Evolutionary conservation across 768 basidiomycete species (phyloP), one percentile per base, ranked within the genome.

Genomic region (Coprinopsis marcescibilis): DNA sequence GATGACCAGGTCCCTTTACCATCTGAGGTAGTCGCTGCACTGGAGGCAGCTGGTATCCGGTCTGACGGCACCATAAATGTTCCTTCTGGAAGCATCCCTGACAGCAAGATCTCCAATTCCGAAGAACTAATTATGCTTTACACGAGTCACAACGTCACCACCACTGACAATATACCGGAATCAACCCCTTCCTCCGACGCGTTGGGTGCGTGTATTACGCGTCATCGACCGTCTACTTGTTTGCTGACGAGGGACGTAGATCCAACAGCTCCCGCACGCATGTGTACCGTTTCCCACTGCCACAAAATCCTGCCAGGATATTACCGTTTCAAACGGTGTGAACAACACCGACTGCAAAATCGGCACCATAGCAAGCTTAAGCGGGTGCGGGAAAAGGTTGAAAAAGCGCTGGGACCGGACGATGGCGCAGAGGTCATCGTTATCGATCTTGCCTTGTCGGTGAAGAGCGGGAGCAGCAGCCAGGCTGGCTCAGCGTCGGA

Each of bases 201-300:
- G n/a, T n/a, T n/a, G n/a, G n/a, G n/a, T n/a, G n/a, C n/a, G n/a
- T n/a, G n/a, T n/a, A n/a, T n/a, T n/a, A n/a, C n/a, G n/a, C n/a
- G n/a, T n/a, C n/a, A n/a, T n/a, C n/a, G n/a, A n/a, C n/a, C n/a
- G n/a, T n/a, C n/a, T n/a, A n/a, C n/a, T n/a, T n/a, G n/a, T n/a
- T n/a, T n/a, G n/a, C n/a, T n/a, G n/a, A n/a, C n/a, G n/a, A n/a
- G n/a, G n/a, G n/a, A n/a, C n/a, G n/a, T n/a, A n/a, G n/a, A n/a
- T n/a, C 35, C 49, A 1, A 53, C 56, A 32, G 59, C 65, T 8
- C 65, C 71, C 3, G 60, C 67, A 4, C 72, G 75, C 12, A 75
- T 78, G 71, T 78, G 77, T 52, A 78, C 73, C 4, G 76, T 80
- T 17, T 77, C 75, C 21, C 78, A 78, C 53, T 80, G 78, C 45